Evolutionary conservation across 2,329 filamentous ascomycete species (phyloP).

Genomic region (Malbranchea cinnamomea): DNA sequence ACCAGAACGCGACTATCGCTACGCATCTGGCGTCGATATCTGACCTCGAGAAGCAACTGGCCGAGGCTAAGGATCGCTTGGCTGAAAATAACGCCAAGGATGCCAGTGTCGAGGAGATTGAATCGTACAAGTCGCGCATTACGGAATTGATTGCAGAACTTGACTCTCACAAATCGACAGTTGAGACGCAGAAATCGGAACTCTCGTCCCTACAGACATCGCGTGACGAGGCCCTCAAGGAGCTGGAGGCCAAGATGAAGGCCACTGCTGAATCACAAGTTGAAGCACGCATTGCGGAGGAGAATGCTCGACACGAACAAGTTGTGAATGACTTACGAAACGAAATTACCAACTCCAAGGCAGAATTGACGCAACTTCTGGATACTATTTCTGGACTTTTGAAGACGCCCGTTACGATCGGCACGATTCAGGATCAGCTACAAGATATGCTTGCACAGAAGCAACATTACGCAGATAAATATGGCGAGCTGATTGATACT

Average conservation of each 20-base stretch:
- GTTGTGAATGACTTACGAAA: slow-evolving; percentile 44
- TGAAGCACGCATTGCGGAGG: slow-evolving; percentile 26
- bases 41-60: slow-evolving; percentile 58
- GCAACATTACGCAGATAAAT: slow-evolving; percentile 28
- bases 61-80: slow-evolving; percentile 50
- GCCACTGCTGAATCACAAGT: slow-evolving; percentile 24
- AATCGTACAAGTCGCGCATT: slow-evolving; percentile 28
- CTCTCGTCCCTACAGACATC: slow-evolving; percentile 38
- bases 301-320: slow-evolving; percentile 46
- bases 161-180: slow-evolving; percentile 38
- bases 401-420: slow-evolving; percentile 39
- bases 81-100: slow-evolving; percentile 50
- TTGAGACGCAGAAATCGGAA: slow-evolving; percentile 39
- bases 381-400: slow-evolving; percentile 38
- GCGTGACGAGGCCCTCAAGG: slow-evolving; percentile 32
- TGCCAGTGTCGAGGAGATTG: slow-evolving; percentile 36
- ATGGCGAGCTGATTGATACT: slow-evolving; percentile 25
- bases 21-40: slow-evolving; percentile 54
- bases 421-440: slow-evolving; percentile 45
- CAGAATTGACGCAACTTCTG: slow-evolving; percentile 50
- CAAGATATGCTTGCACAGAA: slow-evolving; percentile 35
- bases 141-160: slow-evolving; percentile 42
- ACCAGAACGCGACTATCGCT: slow-evolving; percentile 61
- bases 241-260: slow-evolving; percentile 23
- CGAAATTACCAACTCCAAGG: slow-evolving; percentile 50